Evolutionary conservation across 2,329 filamentous ascomycete genomes (phyloP).

Genomic region (Penicillium fuscoglaucum): DNA sequence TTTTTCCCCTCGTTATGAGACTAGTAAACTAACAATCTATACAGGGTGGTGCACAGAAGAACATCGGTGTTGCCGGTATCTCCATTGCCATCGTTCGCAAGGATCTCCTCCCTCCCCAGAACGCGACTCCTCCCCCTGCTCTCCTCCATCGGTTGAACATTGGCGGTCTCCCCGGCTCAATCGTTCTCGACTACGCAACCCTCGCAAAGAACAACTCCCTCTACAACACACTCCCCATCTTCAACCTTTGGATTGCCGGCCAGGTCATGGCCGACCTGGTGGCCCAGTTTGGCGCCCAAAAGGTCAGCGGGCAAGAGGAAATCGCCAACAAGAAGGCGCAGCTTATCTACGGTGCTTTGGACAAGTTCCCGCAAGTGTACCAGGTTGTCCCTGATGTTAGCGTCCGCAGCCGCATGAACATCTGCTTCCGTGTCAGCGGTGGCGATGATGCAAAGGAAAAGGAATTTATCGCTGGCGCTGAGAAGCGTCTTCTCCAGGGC

Average conservation of each 20-base stretch:
- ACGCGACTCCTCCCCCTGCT: conserved; percentile 64
- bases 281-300: conserved; percentile 60
- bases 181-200: conserved; percentile 78
- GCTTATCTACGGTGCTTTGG: conserved; percentile 74
- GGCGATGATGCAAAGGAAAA: conserved; percentile 72
- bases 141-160: conserved; percentile 73
- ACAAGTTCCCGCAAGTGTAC: conserved; percentile 72
- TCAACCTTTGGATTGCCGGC: conserved; percentile 89
- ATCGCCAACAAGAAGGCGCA: conserved; percentile 72
- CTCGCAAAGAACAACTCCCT: conserved; percentile 91
- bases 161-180: conserved; percentile 63
- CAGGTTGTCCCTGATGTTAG: conserved; percentile 72
- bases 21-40: conserved; percentile 15
- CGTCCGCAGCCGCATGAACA: conserved; percentile 86
- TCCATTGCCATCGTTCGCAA: conserved; percentile 86
- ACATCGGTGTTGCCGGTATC: conserved; percentile 81
- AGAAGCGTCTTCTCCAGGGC: conserved; percentile 68
- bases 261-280: conserved; percentile 80
- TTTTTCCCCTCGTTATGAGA: not conserved
- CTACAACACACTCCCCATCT: conserved; percentile 95
- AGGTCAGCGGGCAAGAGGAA: conserved; percentile 74
- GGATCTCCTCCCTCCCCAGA: conserved; percentile 68
- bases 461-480: conserved; percentile 72
- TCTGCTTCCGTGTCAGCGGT: conserved; percentile 77
- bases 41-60: conserved; percentile 81